Base-by-base conservation (phyloP, 2,329 filamentous ascomycete genomes). In the Diaporthe eres region DNA sequence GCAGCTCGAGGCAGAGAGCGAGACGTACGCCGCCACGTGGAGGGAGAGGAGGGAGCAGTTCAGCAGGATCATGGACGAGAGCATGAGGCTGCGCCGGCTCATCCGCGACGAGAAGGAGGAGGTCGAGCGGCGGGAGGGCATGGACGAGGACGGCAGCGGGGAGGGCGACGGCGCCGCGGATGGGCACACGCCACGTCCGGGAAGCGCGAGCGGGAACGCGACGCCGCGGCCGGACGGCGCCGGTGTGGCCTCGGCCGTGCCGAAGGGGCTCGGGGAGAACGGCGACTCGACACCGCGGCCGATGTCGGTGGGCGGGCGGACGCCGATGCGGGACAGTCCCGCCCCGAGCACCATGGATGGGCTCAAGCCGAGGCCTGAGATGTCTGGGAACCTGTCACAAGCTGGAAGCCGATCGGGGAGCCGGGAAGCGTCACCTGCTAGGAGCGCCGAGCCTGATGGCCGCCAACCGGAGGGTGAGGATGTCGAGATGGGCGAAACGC, bases 31-130 rank as follows among this genome's bases (percentile, higher is more conserved):
- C 67, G 90, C 89, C 78, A 97, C 95, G 0, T 98, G 96, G 96
- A 88, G 90, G 57, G 95, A 98, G 84, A 90, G 96, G 53, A 88
- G 94, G 77, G 94, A 95, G 79, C 95, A 98, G 84, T 98, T 98
- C 84, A 94, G 93, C 75, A 90, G 92, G 74, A 96, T 98, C 80
- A 94, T 98, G 82, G 94, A 96, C 76, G 96, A 98, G 86, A 95
- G 95, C n/a, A 94, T 94, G 90, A 89, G 94, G 78, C 89, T 98
- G 83, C 88, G 96, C 75, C 90, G 94, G 67, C 89, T 97, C 83
- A 98, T 98, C 81, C 92, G 95, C 77, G 96, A 98, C 81, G 96
- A 98, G 87, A 98, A 98, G 85, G 96, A 98, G 83, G 95, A 98
- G 85, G 94, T 97, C 0, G 95, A 98, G 85, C 89, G 95, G 57